A percentile compares a stretch with the other conserved stretches of the same genome.
Conservation (phyloP, 345 rosid genomes). For the Viola odorata region DNA sequence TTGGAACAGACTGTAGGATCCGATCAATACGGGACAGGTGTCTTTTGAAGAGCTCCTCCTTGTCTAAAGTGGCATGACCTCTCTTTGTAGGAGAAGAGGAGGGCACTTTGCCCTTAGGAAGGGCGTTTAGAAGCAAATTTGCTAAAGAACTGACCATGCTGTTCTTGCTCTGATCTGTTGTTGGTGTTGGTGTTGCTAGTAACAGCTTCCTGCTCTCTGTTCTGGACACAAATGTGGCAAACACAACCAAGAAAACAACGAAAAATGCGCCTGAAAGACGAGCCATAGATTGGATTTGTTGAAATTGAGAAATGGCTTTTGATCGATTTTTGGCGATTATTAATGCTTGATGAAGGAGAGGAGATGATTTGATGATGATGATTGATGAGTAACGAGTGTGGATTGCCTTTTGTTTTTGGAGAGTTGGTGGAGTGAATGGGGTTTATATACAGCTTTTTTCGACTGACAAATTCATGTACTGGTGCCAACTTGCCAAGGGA, state of each 20-base stretch:
- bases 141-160: constrained; percentile 12
- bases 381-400: too few relatives aligned
- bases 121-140: constrained; percentile 42
- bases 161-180: background rate
- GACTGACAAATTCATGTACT: too few relatives aligned
- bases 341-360: too few relatives aligned
- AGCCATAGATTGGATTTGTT: constrained; percentile 35
- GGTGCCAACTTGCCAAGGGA: too few relatives aligned
- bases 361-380: too few relatives aligned
- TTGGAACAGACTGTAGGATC: constrained; percentile 68
- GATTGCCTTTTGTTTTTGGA: too few relatives aligned
- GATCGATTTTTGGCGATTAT: too few relatives aligned
- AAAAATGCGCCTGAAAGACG: constrained; percentile 20
- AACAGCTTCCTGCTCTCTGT: constrained; percentile 46
- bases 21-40: constrained; percentile 59
- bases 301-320: background rate
- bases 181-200: constrained; percentile 2
- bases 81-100: constrained; percentile 63
- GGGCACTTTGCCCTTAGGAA: constrained; percentile 57
- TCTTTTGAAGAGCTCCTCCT: constrained; percentile 45
- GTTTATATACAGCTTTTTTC: too few relatives aligned
- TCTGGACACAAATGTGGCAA: constrained; percentile 23
- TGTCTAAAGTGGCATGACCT: constrained; percentile 43
- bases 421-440: too few relatives aligned
- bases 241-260: constrained; percentile 28